Percentiles rank a stretch among this genome's conserved stretches.
These are phyloP conservation scores for Tolypocladium ophioglossoides DNA, from an alignment of 2,329 filamentous ascomycete genomes.

Conservation along the genomic window DNA sequence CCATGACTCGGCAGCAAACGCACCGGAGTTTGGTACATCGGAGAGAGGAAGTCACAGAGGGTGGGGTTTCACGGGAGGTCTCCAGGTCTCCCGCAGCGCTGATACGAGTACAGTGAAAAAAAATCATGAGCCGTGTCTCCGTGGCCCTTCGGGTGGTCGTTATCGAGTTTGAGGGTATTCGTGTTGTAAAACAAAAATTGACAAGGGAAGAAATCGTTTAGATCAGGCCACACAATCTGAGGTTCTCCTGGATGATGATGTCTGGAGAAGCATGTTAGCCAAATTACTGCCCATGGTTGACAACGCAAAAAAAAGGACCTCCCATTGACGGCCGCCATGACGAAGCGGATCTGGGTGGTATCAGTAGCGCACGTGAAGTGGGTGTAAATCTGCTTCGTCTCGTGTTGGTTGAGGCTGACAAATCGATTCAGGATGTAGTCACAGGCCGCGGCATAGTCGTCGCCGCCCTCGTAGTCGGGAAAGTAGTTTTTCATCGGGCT, in stretches of 20 bases:
- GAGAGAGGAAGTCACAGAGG: not conserved
- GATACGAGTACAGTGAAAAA: conserved; percentile 22
- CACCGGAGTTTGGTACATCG: not conserved
- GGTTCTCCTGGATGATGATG: conserved; percentile 99
- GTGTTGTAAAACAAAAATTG: conserved; percentile 17
- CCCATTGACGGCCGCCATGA: conserved; percentile 99
- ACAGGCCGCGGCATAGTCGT: conserved; percentile 91
- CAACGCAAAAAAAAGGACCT: conserved; percentile 22
- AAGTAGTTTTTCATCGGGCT: conserved; percentile 86
- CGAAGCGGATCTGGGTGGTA: conserved; percentile 97
- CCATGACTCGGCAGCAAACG: not conserved
- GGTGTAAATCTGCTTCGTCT: conserved; percentile 99
- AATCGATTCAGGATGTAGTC: conserved; percentile 99
- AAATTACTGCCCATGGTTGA: not conserved
- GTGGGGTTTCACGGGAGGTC: not conserved
- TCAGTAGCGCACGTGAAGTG: conserved; percentile 99
- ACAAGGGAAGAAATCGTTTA: conserved; percentile 41
- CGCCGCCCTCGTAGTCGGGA: conserved; percentile 85
- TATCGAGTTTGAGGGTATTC: conserved; percentile 34
- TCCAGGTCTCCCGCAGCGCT: conserved; percentile 11
- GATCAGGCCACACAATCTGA: conserved; percentile 93
- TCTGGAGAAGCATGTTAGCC: conserved; percentile 49
- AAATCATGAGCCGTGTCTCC: conserved; percentile 25
- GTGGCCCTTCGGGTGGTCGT: conserved; percentile 26
- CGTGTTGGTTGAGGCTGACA: conserved; percentile 95